phyloP scores from a whole-genome alignment of 2,329 filamentous ascomycete genomes.

The Botrytis pseudocinerea region DNA sequence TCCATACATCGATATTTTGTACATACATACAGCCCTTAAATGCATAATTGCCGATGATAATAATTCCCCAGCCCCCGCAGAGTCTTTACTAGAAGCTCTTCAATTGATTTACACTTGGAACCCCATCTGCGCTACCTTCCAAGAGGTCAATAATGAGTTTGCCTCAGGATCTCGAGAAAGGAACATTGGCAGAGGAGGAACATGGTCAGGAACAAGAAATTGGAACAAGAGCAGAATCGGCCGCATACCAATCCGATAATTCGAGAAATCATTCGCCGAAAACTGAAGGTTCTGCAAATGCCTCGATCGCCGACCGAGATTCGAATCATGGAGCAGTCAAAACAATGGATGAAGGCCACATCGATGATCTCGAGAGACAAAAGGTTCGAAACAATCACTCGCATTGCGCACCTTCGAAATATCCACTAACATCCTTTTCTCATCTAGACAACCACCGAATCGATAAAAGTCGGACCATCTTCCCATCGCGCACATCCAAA shows the following conservation, averaged over 20 bases:
- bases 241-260: conserved; percentile 27
- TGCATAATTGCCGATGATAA: conserved; percentile 19
- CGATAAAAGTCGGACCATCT: conserved; percentile 1
- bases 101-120: conserved; percentile 1
- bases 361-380: conserved; percentile 35
- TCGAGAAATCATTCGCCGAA: conserved; percentile 26
- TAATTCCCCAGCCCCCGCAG: conserved; percentile 14
- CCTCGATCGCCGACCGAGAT: conserved; percentile 32
- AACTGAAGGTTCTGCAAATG: conserved; percentile 20
- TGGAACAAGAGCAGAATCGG: conserved; percentile 29
- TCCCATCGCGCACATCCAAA: conserved; percentile 2
- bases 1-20: conserved; percentile 10
- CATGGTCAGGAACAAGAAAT: not conserved
- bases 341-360: conserved; percentile 35
- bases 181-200: conserved; percentile 25
- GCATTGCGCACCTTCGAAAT: conserved; percentile 1
- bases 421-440: conserved; percentile 8
- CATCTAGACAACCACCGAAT: conserved; percentile 26
- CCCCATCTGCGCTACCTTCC: conserved; percentile 4
- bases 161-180: conserved; percentile 28
- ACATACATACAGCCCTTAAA: conserved; percentile 10
- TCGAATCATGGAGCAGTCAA: conserved; percentile 37
- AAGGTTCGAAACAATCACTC: conserved; percentile 23
- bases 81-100: conserved; percentile 21
- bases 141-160: conserved; percentile 27